phyloP scores from a whole-genome alignment of 192 early-diverging fungal species.

The Coemansia sp. region DNA sequence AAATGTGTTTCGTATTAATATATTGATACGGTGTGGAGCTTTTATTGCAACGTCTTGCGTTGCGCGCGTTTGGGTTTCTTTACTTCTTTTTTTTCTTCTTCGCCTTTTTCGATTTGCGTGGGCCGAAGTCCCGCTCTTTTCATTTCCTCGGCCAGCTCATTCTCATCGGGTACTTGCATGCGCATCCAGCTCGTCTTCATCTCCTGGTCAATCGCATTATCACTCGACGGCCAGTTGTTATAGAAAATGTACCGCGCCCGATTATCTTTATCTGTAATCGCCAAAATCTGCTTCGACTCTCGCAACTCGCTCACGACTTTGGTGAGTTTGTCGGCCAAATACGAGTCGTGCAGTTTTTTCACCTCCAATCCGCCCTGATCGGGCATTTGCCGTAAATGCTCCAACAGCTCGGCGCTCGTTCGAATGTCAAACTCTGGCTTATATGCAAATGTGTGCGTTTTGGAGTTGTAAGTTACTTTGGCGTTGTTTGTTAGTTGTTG shows the following conservation, averaged over 20 bases:
- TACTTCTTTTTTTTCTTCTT: constrained; percentile 45
- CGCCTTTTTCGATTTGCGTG: constrained; percentile 69
- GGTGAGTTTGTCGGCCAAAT: constrained; percentile 46
- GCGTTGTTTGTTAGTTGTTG: constrained; percentile 61
- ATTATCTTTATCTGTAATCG: constrained; percentile 66
- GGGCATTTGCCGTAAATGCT: constrained; percentile 57
- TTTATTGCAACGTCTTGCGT: constrained; percentile 53
- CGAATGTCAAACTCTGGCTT: constrained; percentile 74
- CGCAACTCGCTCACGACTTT: constrained; percentile 38
- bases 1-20: no score
- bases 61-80: constrained; percentile 65
- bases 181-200: constrained; percentile 74
- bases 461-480: constrained; percentile 63
- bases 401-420: constrained; percentile 69
- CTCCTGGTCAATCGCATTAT: constrained; percentile 44
- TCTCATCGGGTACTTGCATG: constrained; percentile 68
- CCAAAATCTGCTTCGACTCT: constrained; percentile 58
- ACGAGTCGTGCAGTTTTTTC: constrained; percentile 75
- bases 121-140: constrained; percentile 66
- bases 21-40: no score
- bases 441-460: constrained; percentile 66
- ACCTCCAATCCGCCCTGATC: constrained; percentile 69
- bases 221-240: constrained; percentile 52
- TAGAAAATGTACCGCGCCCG: constrained; percentile 66
- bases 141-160: constrained; percentile 69